phyloP scores from a whole-genome alignment of 2,329 filamentous ascomycete genomes.

The Penicillium carneum region DNA sequence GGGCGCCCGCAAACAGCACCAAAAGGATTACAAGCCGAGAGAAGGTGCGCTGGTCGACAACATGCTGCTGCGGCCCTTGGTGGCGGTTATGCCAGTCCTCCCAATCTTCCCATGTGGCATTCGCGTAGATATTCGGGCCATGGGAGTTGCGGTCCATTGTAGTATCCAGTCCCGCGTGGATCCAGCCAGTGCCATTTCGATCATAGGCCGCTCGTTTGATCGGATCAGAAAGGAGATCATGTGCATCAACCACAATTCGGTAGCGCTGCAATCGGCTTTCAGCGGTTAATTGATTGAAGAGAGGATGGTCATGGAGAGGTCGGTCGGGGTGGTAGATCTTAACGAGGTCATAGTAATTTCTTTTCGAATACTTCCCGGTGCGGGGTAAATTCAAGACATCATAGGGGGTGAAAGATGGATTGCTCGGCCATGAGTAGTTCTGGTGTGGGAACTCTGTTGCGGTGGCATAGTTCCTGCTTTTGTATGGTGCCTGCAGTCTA shows the following conservation, averaged over 20 bases:
- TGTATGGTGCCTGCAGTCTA: conserved; percentile 27
- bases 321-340: conserved; percentile 95
- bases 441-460: conserved; percentile 41
- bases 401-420: conserved; percentile 73
- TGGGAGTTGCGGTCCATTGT: conserved; percentile 79
- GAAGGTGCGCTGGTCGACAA: conserved; percentile 82
- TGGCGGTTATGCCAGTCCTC: conserved; percentile 74
- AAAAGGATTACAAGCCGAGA: conserved; percentile 73
- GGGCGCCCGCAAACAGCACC: conserved; percentile 72
- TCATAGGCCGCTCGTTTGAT: conserved; percentile 83
- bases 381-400: conserved; percentile 76
- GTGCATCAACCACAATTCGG: conserved; percentile 83
- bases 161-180: conserved; percentile 60
- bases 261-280: conserved; percentile 83
- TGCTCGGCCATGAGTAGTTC: conserved; percentile 54
- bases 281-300: conserved; percentile 61
- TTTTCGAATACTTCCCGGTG: conserved; percentile 77
- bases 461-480: conserved; percentile 44
- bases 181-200: conserved; percentile 80
- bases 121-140: conserved; percentile 63
- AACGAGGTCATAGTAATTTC: conserved; percentile 85
- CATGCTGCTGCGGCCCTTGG: conserved; percentile 53
- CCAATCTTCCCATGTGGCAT: conserved; percentile 99
- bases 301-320: conserved; percentile 53
- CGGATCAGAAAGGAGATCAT: conserved; percentile 85